Percentiles rank a stretch among this genome's conserved stretches.
Evolutionary conservation across 257 asterid species (phyloP).

Genomic region (Solanum sparsipilum): DNA sequence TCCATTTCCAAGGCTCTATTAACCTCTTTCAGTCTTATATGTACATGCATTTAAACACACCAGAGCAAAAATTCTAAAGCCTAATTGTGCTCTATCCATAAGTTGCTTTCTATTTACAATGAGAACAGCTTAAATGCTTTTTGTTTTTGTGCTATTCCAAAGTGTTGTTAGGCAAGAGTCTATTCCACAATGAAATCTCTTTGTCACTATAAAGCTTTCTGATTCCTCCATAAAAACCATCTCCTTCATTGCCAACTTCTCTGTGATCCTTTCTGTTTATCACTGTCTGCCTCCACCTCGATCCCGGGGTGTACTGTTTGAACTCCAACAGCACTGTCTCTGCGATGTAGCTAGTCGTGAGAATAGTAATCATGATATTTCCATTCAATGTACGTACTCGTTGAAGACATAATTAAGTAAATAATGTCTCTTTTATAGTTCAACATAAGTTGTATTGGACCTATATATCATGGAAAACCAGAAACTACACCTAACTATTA

Average conservation of each 20-base stretch:
- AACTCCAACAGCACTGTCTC: conserved; percentile 67
- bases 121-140: background rate
- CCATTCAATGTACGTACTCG: background rate
- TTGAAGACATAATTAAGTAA: background rate
- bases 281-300: conserved; percentile 57
- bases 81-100: background rate
- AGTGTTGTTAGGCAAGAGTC: conserved; percentile 44
- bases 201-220: conserved; percentile 42
- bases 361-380: background rate
- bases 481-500: background rate
- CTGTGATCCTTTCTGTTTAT: conserved; percentile 46
- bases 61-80: background rate
- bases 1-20: background rate
- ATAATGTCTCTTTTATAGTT: background rate
- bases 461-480: background rate
- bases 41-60: background rate
- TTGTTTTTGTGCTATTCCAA: conserved; percentile 23
- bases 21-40: background rate
- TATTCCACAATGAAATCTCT: conserved; percentile 61
- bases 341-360: conserved; percentile 1
- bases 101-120: conserved; percentile 20
- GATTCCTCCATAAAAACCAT: conserved; percentile 84
- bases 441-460: background rate
- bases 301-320: conserved; percentile 55
- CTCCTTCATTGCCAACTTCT: conserved; percentile 57